Evolutionary conservation across 2,329 filamentous ascomycete species (phyloP), one percentile per base, ranked within the genome.

Genomic region (Tolypocladium nubicola): DNA sequence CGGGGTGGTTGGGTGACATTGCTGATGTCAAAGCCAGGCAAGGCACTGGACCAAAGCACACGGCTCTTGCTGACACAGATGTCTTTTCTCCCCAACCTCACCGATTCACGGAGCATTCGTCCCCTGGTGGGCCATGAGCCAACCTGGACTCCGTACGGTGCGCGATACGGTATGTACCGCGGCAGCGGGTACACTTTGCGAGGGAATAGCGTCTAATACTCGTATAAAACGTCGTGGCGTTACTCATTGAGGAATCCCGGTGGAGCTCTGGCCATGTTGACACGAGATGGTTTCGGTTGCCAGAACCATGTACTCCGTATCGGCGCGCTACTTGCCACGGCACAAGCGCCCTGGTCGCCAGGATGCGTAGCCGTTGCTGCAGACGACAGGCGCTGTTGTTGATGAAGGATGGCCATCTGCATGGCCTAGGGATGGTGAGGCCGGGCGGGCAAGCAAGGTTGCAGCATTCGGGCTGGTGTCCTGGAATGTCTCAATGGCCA

Each of bases 401-500:
- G 38, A 11, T 52, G 47, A 35, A 43, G 50, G 39, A 53, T 40
- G 23, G 38, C 41, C 37, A n/a, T 23, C 41, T 45, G 38, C 35
- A 26, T 14, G 50, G n/a, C 16, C 19, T 6, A 45, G 16, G 23
- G 16, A 37, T 41, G 49, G 40, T 19, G 35, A 43, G 21, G 53
- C 43, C 35, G 26, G 26, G 26, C 26, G 35, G 37, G 47, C 50
- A 35, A 21, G 45, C 43, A 54, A 35, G 52, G 40, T 43, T 30
- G 45, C 26, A 53, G 50, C 37, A 10, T 43, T 21, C 4, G 39
- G 47, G 50, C 10, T 56, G 21, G 40, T 21, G 35, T 53, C 23
- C 19, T 54, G 40, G 50, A 53, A 26, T 54, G 56, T 59, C 56
- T 57, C 50, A 53, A 52, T n/a, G 52, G 37, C 52, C 58, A 59